Percentiles rank a stretch among this genome's conserved stretches.
Evolutionary conservation across 169 alveolate species (phyloP).

Genomic region (Plasmodium sp.): DNA sequence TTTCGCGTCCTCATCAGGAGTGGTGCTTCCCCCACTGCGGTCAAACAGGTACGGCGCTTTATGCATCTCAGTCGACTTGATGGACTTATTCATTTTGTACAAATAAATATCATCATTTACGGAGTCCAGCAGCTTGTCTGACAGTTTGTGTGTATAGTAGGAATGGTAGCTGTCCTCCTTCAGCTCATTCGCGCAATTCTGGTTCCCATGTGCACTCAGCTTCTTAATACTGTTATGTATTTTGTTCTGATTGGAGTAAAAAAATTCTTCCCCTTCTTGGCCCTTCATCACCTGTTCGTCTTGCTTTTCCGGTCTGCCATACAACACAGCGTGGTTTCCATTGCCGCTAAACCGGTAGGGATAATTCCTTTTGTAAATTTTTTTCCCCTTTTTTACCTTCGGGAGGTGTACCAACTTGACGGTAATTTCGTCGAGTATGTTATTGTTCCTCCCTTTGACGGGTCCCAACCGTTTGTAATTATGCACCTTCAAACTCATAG

Average conservation of each 20-base stretch:
- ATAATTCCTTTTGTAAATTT: slow-evolving; percentile 8
- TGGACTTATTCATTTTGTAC: slow-evolving; percentile 24
- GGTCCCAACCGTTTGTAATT: slow-evolving; percentile 43
- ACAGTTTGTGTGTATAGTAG: background rate
- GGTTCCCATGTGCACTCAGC: background rate
- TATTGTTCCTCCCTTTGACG: slow-evolving; percentile 3
- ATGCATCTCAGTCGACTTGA: slow-evolving; percentile 19
- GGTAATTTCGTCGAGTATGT: slow-evolving; percentile 43
- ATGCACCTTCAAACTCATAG: slow-evolving; percentile 64
- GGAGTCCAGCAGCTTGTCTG: slow-evolving; percentile 34
- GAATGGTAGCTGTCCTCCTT: slow-evolving; percentile 16
- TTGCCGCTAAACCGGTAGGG: background rate
- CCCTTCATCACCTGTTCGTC: slow-evolving; percentile 20
- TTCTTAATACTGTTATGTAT: background rate
- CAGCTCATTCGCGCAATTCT: background rate
- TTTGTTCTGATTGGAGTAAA: slow-evolving; percentile 16
- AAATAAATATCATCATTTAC: slow-evolving; percentile 32
- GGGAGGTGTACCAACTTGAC: slow-evolving; percentile 50
- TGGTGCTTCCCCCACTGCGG: background rate
- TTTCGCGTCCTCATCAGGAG: background rate
- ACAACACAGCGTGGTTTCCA: background rate
- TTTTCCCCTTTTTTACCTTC: slow-evolving; percentile 32
- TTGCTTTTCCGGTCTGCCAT: background rate
- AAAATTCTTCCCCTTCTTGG: slow-evolving; percentile 33
- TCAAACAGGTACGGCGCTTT: slow-evolving; percentile 13